phyloP scores from a whole-genome alignment of 768 basidiomycete genomes.

The Leccinum boreale region DNA sequence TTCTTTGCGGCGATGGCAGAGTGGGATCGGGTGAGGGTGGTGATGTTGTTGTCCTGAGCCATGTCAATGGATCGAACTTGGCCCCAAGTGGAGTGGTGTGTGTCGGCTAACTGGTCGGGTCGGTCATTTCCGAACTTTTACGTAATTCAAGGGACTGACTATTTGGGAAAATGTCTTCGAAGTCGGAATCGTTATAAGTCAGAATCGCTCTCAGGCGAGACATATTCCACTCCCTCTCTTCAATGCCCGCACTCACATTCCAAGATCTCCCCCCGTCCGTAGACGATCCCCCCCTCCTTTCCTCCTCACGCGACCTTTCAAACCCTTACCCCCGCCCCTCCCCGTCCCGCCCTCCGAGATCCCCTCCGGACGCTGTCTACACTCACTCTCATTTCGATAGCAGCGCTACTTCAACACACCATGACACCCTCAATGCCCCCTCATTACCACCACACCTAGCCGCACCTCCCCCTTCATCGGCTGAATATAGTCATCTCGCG shows the following conservation, averaged over 20 bases:
- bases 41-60: constrained; percentile 50
- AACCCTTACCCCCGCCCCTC: constrained; percentile 24
- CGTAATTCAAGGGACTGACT: constrained; percentile 25
- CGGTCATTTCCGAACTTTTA: constrained; percentile 24
- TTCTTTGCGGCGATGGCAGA: constrained; percentile 64
- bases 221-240: constrained; percentile 27
- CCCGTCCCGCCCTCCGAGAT: constrained; percentile 16
- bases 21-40: constrained; percentile 61
- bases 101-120: constrained; percentile 1
- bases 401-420: background rate
- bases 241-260: constrained; percentile 31
- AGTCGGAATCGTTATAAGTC: constrained; percentile 27
- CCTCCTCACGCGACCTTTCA: constrained; percentile 3
- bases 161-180: constrained; percentile 25
- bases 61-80: constrained; percentile 18
- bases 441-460: constrained; percentile 10
- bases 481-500: constrained; percentile 28
- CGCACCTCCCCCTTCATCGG: constrained; percentile 15
- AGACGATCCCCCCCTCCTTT: constrained; percentile 2
- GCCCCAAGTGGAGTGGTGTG: background rate
- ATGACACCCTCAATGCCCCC: constrained; percentile 17
- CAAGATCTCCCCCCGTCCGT: background rate
- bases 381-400: constrained; percentile 27
- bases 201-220: constrained; percentile 34
- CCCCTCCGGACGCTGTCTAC: constrained; percentile 12